A percentile compares a stretch with the other conserved stretches of the same genome.
Conservation (phyloP, 2,329 filamentous ascomycete genomes). For the Paecilomyces niveus region DNA sequence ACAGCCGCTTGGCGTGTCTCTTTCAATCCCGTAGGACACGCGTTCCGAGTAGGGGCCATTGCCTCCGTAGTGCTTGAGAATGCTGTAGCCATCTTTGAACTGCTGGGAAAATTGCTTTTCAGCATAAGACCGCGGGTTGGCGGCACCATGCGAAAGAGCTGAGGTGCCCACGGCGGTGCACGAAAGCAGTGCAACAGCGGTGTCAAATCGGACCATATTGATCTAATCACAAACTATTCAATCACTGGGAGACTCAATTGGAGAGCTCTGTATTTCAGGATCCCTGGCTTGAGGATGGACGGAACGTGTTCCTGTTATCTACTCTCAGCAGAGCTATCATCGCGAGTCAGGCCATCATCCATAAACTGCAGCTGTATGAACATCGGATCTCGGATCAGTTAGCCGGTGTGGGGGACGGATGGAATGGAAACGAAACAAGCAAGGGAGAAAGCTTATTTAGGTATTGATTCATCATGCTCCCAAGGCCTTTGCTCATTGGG, state of each 20-base stretch:
- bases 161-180: not conserved
- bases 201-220: not conserved
- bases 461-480: not conserved
- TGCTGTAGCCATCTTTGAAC: slow-evolving; percentile 10
- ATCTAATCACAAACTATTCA: not conserved
- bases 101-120: slow-evolving; percentile 6
- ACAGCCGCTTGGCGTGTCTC: slow-evolving; percentile 13
- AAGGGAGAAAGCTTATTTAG: not conserved
- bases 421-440: not conserved
- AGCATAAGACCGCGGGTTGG: not conserved
- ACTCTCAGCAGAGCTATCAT: not conserved
- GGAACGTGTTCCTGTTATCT: not conserved
- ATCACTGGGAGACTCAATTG: not conserved
- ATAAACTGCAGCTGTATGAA: not conserved
- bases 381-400: not conserved
- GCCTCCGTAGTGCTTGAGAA: slow-evolving; percentile 14
- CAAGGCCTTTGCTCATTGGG: not conserved
- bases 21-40: slow-evolving; percentile 11
- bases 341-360: not conserved
- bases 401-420: not conserved
- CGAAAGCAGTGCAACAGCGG: not conserved
- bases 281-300: not conserved
- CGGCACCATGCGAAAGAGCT: not conserved
- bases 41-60: slow-evolving; percentile 13
- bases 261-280: not conserved